phyloP scores from a whole-genome alignment of 2,329 filamentous ascomycete genomes.

The Penicillium sp. region DNA sequence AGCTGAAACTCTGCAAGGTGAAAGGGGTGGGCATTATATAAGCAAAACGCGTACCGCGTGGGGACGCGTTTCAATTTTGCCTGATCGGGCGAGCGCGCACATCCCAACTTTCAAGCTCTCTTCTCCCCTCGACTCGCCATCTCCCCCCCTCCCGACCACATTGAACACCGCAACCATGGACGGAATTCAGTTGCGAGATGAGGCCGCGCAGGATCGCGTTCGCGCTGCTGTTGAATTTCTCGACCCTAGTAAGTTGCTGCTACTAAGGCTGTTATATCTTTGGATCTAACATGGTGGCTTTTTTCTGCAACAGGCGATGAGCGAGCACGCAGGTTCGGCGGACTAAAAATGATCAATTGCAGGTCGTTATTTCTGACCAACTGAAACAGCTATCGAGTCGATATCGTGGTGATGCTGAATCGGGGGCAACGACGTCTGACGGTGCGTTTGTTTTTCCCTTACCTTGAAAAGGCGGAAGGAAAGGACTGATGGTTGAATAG shows the following conservation, averaged over 20 bases:
- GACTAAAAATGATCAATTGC: neutral
- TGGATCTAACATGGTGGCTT: slow-evolving; percentile 16
- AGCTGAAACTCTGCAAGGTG: too few relatives aligned
- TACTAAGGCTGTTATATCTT: neutral
- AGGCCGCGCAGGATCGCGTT: slow-evolving; percentile 79
- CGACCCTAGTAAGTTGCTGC: slow-evolving; percentile 72
- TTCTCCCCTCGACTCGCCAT: slow-evolving; percentile 18
- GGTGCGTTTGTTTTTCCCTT: slow-evolving; percentile 39
- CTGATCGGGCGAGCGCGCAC: slow-evolving; percentile 32
- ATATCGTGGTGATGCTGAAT: slow-evolving; percentile 77
- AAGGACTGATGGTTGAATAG: slow-evolving; percentile 29
- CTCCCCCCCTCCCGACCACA: slow-evolving; percentile 13
- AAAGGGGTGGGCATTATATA: slow-evolving; percentile 16
- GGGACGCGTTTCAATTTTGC: slow-evolving; percentile 38
- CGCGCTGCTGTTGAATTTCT: slow-evolving; percentile 89
- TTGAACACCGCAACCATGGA: slow-evolving; percentile 59
- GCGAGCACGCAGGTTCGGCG: slow-evolving; percentile 54
- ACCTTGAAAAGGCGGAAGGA: neutral
- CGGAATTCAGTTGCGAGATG: slow-evolving; percentile 74
- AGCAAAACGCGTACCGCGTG: slow-evolving; percentile 20
- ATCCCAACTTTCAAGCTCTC: slow-evolving; percentile 19
- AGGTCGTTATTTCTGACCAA: slow-evolving; percentile 14
- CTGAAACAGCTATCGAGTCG: slow-evolving; percentile 75
- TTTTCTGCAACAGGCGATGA: slow-evolving; percentile 53
- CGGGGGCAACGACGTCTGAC: slow-evolving; percentile 60